Conservation (phyloP, 208 protist genomes). For the Wallacemonas rigidus region DNA sequence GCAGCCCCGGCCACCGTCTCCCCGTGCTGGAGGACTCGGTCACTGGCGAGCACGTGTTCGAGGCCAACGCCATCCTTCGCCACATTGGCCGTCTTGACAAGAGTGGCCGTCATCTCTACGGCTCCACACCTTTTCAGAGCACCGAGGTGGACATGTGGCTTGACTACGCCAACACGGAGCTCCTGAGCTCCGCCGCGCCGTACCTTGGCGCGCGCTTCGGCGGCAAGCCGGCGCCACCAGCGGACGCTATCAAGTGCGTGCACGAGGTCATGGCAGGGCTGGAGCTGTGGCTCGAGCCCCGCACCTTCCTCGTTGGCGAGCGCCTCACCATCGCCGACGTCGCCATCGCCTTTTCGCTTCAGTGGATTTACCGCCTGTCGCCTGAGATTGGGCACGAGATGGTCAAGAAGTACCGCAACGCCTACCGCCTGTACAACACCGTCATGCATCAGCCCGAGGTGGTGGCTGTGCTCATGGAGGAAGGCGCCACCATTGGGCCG, state of each 20-base stretch:
- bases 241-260: slow-evolving; percentile 27
- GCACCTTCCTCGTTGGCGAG: slow-evolving; percentile 88
- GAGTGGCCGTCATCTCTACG: slow-evolving; percentile 69
- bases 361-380: slow-evolving; percentile 54
- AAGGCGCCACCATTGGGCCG: slow-evolving; percentile 46
- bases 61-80: slow-evolving; percentile 84
- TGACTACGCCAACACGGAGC: slow-evolving; percentile 75
- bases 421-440: slow-evolving; percentile 76
- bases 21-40: slow-evolving; percentile 80
- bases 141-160: slow-evolving; percentile 89
- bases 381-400: slow-evolving; percentile 45
- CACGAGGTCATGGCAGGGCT: slow-evolving; percentile 57
- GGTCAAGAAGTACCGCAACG: slow-evolving; percentile 62
- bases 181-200: slow-evolving; percentile 39
- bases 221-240: slow-evolving; percentile 24
- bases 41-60: slow-evolving; percentile 72
- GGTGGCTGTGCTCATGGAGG: slow-evolving; percentile 53
- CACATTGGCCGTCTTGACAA: slow-evolving; percentile 73
- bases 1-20: slow-evolving; percentile 64
- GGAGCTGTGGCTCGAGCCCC: slow-evolving; percentile 74
- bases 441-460: slow-evolving; percentile 79
- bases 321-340: slow-evolving; percentile 83
- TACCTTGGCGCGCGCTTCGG: slow-evolving; percentile 36
- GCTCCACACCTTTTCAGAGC: slow-evolving; percentile 65
- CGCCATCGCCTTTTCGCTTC: slow-evolving; percentile 60